A percentile compares a stretch with the other conserved stretches of the same genome.
Evolutionary conservation across 306 rosid species (phyloP).

Genomic region (Quercus cerris): DNA sequence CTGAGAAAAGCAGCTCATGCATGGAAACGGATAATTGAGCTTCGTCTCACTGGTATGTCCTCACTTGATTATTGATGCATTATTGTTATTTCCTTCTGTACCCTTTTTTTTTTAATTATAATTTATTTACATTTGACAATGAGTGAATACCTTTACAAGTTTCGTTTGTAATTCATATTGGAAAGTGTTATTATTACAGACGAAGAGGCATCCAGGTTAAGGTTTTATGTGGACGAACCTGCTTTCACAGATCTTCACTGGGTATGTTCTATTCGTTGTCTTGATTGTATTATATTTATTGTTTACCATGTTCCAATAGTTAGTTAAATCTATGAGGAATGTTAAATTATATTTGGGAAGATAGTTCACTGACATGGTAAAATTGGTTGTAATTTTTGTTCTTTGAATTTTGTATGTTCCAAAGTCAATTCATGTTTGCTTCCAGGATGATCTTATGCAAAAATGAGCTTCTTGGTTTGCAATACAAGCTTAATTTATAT

Average conservation of each 20-base stretch:
- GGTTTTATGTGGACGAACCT: conserved; percentile 75
- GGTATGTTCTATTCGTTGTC: conserved; percentile 49
- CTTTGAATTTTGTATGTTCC: neutral
- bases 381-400: conserved; percentile 1
- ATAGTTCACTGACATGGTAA: neutral
- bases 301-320: neutral
- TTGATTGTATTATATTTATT: conserved; percentile 5
- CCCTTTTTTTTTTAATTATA: neutral
- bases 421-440: neutral
- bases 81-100: conserved; percentile 17
- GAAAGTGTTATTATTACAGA: conserved; percentile 41
- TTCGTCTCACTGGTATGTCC: conserved; percentile 63
- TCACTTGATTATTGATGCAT: neutral
- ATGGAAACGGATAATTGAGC: conserved; percentile 82
- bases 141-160: neutral
- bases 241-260: conserved; percentile 95
- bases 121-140: neutral
- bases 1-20: conserved; percentile 80
- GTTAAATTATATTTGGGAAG: neutral
- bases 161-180: conserved; percentile 9
- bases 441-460: neutral
- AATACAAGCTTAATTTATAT: conserved; percentile 9
- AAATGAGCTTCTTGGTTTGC: neutral
- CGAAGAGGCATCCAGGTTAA: conserved; percentile 69
- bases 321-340: neutral